Percentiles rank a stretch among this genome's conserved stretches.
Evolutionary conservation across 352 stramenopile species (phyloP).

Genomic region (Pythium aquatile): DNA sequence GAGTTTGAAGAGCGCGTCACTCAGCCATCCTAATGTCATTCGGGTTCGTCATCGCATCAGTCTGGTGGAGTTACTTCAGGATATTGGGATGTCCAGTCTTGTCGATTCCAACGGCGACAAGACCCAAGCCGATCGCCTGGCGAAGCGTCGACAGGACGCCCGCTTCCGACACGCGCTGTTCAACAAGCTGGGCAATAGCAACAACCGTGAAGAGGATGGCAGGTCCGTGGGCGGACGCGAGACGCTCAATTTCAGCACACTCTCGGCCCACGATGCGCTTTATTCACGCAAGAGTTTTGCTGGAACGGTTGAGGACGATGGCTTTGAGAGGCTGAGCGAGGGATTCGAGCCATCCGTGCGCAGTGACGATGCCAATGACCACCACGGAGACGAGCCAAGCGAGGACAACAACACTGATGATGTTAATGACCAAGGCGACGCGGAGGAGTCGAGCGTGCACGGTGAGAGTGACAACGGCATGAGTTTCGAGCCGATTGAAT

Average conservation of each 20-base stretch:
- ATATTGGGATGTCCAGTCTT: constrained; percentile 54
- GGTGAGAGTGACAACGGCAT: neutral
- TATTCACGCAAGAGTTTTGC: constrained; percentile 33
- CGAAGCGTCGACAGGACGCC: constrained; percentile 22
- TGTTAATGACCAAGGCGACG: neutral
- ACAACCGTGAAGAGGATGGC: constrained; percentile 7
- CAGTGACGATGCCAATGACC: neutral
- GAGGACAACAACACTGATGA: neutral
- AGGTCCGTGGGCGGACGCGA: constrained; percentile 6
- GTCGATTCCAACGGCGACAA: constrained; percentile 28
- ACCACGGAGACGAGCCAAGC: neutral
- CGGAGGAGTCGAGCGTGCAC: neutral
- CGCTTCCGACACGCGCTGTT: constrained; percentile 42
- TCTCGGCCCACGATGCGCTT: constrained; percentile 42
- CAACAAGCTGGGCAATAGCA: constrained; percentile 18
- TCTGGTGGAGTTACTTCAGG: constrained; percentile 59
- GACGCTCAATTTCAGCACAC: constrained; percentile 18
- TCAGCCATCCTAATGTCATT: constrained; percentile 56
- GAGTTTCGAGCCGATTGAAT: neutral
- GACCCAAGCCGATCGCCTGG: neutral
- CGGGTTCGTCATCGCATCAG: constrained; percentile 64
- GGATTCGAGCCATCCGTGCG: neutral
- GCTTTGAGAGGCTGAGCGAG: constrained; percentile 16
- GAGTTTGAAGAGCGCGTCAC: constrained; percentile 64
- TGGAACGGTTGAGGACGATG: constrained; percentile 13